Percentiles rank a stretch among this genome's conserved stretches.
These are phyloP conservation scores for Spencermartinsiella ligniputridi DNA, from an alignment of 1,139 yeast genomes.

Conservation along the genomic window DNA sequence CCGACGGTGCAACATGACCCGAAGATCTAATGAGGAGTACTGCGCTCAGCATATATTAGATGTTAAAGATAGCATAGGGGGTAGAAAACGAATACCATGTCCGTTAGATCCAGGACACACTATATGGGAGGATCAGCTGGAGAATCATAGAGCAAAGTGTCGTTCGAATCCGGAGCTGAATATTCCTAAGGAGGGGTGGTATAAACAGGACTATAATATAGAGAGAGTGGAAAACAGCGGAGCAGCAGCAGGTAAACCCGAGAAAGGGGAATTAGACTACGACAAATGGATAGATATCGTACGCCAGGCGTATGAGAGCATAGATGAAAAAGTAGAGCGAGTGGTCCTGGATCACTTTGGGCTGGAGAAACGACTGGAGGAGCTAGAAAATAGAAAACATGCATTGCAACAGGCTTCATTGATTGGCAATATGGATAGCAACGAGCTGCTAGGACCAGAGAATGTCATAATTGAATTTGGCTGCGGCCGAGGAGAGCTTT, in stretches of 20 bases:
- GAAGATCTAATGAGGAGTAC: slow-evolving; percentile 45
- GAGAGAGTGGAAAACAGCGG: not conserved
- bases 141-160: slow-evolving; percentile 60
- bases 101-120: slow-evolving; percentile 75
- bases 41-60: slow-evolving; percentile 57
- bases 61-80: slow-evolving; percentile 18
- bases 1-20: slow-evolving; percentile 58
- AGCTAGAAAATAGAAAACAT: slow-evolving; percentile 63
- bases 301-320: slow-evolving; percentile 22
- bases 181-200: slow-evolving; percentile 43
- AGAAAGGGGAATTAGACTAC: slow-evolving; percentile 16
- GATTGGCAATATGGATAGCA: slow-evolving; percentile 58
- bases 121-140: slow-evolving; percentile 57
- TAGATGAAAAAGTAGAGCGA: slow-evolving; percentile 14
- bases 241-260: not conserved
- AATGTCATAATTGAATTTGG: slow-evolving; percentile 70
- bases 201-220: slow-evolving; percentile 38
- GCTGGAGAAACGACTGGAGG: slow-evolving; percentile 40
- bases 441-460: slow-evolving; percentile 35
- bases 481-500: slow-evolving; percentile 82
- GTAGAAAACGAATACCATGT: slow-evolving; percentile 58
- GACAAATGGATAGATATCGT: slow-evolving; percentile 36
- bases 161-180: slow-evolving; percentile 39
- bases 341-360: slow-evolving; percentile 25
- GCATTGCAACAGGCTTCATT: slow-evolving; percentile 78